Evolutionary conservation across 1,284 basidiomycete species (phyloP).

Genomic region (Rhodotorula sp.): DNA sequence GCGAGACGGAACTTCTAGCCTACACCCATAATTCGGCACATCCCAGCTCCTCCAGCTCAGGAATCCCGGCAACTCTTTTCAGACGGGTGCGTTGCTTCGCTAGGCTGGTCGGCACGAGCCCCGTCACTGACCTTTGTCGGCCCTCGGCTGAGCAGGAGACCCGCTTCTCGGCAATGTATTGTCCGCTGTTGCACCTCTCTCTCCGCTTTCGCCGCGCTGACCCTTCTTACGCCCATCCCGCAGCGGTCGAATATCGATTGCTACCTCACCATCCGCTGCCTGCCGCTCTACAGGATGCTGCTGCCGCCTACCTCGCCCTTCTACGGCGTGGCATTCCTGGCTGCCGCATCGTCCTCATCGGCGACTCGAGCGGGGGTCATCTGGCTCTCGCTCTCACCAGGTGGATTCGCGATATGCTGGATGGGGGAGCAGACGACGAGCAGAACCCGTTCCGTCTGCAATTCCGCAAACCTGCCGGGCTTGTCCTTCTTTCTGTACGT

Average conservation of each 20-base stretch:
- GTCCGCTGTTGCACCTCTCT: background rate
- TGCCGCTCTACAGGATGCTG: constrained; percentile 35
- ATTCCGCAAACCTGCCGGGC: constrained; percentile 18
- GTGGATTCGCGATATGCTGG: constrained; percentile 46
- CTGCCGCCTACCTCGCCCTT: constrained; percentile 30
- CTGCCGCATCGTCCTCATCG: constrained; percentile 48
- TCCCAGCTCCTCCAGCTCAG: constrained; percentile 11
- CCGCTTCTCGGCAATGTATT: constrained; percentile 21
- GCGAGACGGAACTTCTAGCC: background rate
- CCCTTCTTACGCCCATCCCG: background rate
- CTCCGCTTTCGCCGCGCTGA: background rate
- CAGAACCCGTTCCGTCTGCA: constrained; percentile 22
- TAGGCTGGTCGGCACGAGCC: accelerated
- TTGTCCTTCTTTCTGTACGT: constrained; percentile 36
- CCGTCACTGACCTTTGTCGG: too few relatives aligned
- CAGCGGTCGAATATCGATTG: constrained; percentile 35
- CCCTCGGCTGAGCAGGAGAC: background rate
- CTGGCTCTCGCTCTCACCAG: constrained; percentile 49
- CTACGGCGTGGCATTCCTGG: constrained; percentile 11
- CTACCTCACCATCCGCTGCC: constrained; percentile 36
- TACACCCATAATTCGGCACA: constrained; percentile 32
- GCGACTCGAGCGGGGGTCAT: constrained; percentile 52
- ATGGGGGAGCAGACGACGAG: background rate
- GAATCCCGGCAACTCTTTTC: constrained; percentile 18
- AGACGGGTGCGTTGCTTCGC: background rate